Evolutionary conservation across 345 rosid species (phyloP).

Genomic region (Angophora floribunda): DNA sequence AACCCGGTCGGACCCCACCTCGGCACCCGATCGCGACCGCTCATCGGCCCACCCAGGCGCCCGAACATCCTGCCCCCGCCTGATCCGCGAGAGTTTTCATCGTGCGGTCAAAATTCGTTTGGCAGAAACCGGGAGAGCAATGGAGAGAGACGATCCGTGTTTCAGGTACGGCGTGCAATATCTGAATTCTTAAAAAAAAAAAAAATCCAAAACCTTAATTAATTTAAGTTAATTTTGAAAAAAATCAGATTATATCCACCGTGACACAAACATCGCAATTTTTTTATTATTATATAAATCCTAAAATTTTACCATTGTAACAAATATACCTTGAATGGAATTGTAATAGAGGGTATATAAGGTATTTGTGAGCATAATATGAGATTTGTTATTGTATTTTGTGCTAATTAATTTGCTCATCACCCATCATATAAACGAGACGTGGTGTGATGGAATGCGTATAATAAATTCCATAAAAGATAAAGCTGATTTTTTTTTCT

Average conservation of each 20-base stretch:
- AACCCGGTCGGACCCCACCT: neutral
- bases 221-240: neutral
- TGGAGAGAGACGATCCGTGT: neutral
- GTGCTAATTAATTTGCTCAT: neutral
- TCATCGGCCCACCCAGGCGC: neutral
- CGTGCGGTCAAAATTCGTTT: neutral
- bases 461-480: neutral
- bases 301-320: too few relatives aligned
- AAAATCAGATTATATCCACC: neutral
- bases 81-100: neutral
- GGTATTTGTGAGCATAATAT: too few relatives aligned
- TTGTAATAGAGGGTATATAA: neutral
- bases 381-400: too few relatives aligned
- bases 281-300: too few relatives aligned
- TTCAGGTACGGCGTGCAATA: neutral
- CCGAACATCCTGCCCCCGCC: neutral
- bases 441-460: neutral
- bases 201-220: neutral
- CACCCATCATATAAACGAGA: neutral
- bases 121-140: neutral
- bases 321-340: fast-evolving
- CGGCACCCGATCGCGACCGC: neutral
- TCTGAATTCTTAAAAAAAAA: neutral
- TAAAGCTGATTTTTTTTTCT: neutral
- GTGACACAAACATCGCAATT: too few relatives aligned